These are phyloP conservation scores for Falciphora oryzae DNA, from an alignment of 2,329 filamentous ascomycete species.

Conservation along the genomic window DNA sequence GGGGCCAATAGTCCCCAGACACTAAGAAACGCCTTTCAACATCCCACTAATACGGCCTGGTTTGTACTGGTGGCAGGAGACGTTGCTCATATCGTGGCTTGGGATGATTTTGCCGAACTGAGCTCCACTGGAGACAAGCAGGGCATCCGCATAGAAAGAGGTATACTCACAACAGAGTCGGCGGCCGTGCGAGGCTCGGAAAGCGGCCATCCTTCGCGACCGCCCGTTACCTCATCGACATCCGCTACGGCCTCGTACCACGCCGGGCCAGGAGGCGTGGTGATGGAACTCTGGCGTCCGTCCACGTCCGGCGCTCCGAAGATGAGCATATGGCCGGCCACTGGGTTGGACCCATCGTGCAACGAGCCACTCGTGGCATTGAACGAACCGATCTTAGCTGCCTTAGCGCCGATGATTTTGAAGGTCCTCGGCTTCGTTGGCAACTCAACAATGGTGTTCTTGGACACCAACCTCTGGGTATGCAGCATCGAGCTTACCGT, in stretches of 20 bases:
- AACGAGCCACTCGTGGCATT: background rate
- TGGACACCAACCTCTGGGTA: conserved; percentile 2
- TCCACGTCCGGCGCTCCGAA: background rate
- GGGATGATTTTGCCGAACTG: background rate
- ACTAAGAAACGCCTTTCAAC: background rate
- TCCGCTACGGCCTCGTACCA: background rate
- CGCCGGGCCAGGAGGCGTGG: background rate
- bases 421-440: background rate
- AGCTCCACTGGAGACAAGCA: background rate
- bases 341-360: background rate
- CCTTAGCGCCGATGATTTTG: background rate
- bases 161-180: background rate
- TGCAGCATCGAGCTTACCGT: conserved; percentile 1
- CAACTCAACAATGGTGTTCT: background rate
- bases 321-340: background rate
- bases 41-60: background rate
- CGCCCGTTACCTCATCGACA: no score
- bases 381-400: background rate
- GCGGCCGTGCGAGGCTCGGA: background rate
- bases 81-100: background rate
- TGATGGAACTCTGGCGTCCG: background rate
- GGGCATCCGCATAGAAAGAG: background rate
- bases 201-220: no score
- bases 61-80: background rate
- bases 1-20: background rate